Evolutionary conservation across 345 rosid genomes (phyloP).

Genomic region (Syzygium aromaticum): DNA sequence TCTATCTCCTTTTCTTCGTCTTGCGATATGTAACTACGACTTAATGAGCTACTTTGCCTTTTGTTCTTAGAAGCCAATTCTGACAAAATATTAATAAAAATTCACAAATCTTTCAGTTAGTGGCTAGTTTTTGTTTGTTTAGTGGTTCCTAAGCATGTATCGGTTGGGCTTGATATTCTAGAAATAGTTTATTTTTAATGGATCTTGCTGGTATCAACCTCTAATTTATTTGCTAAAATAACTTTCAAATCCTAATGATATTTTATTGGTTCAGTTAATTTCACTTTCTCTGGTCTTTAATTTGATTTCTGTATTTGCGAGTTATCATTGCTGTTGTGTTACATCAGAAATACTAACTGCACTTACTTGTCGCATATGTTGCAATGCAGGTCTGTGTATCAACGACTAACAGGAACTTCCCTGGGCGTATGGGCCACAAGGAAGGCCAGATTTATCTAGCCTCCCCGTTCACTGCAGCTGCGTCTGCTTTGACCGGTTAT

Average conservation of each 20-base stretch:
- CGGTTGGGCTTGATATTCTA: neutral
- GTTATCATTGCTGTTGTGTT: neutral
- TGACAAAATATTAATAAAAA: neutral
- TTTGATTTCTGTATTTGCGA: neutral
- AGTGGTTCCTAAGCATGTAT: neutral
- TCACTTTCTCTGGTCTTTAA: neutral
- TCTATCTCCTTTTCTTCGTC: neutral
- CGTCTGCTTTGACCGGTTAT: constrained; percentile 87
- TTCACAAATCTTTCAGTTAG: neutral
- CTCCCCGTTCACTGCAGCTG: constrained; percentile 93
- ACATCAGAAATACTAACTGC: neutral
- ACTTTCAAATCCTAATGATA: neutral
- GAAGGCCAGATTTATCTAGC: constrained; percentile 98
- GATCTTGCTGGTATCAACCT: neutral
- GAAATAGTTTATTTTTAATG: neutral
- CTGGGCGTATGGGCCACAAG: constrained; percentile 98
- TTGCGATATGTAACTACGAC: neutral
- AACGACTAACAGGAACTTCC: constrained; percentile 96
- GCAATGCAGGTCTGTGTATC: constrained; percentile 57
- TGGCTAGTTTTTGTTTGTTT: neutral
- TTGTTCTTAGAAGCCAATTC: neutral
- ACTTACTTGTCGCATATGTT: neutral
- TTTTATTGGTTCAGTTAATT: neutral
- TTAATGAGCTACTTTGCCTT: neutral
- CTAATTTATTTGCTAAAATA: neutral